Evolutionary conservation across 495 filamentous ascomycete species (phyloP).

Genomic region (Evernia prunastri): DNA sequence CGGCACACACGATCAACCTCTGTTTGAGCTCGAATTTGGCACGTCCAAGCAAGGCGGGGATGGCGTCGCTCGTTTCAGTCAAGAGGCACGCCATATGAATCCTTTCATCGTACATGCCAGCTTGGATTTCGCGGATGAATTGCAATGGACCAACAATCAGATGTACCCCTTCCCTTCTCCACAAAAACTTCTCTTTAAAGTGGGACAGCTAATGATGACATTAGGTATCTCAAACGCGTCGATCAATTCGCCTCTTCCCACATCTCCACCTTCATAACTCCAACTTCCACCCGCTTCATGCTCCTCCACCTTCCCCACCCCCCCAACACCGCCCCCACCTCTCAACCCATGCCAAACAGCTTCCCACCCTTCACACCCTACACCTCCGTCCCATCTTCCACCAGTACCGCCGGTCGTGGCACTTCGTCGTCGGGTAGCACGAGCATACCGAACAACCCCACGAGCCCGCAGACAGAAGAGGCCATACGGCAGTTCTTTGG

Average conservation of each 20-base stretch:
- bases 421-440: conserved; percentile 13
- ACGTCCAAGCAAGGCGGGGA: conserved; percentile 91
- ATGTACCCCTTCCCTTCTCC: conserved; percentile 50
- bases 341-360: conserved; percentile 16
- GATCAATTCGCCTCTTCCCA: conserved; percentile 89
- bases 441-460: conserved; percentile 73
- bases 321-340: conserved; percentile 35
- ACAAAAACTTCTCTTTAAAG: neutral
- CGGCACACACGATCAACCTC: conserved; percentile 85
- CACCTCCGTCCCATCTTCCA: conserved; percentile 30
- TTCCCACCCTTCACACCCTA: conserved; percentile 35
- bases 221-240: conserved; percentile 89
- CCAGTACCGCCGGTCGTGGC: conserved; percentile 14
- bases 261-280: conserved; percentile 85
- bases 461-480: conserved; percentile 82
- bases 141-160: conserved; percentile 78
- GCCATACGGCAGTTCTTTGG: conserved; percentile 87
- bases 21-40: conserved; percentile 94
- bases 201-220: neutral
- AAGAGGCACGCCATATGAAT: conserved; percentile 85
- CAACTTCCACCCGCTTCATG: conserved; percentile 65
- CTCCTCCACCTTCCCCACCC: conserved; percentile 71
- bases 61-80: conserved; percentile 77
- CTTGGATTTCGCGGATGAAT: conserved; percentile 89
- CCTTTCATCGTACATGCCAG: conserved; percentile 93